Evolutionary conservation across 2,329 filamentous ascomycete species (phyloP), one percentile per base, ranked within the genome.

Genomic region (Penicillium decumbens): DNA sequence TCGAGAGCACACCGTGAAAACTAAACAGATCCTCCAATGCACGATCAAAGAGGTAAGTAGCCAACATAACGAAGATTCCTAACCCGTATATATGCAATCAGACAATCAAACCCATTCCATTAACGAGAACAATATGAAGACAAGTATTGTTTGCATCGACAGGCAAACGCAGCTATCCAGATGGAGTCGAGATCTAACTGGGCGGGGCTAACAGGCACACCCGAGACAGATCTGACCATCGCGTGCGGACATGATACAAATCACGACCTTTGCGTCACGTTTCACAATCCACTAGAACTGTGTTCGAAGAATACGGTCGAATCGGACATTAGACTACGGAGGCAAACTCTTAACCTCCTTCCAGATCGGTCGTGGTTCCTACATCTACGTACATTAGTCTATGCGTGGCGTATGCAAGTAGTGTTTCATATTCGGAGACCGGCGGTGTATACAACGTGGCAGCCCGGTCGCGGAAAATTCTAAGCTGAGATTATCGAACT

Each of bases 141-240:
- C 8, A 12, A 20, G 33, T 18, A 37, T 37, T 37, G 49, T 55
- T 55, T 57, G 52, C 56, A 45, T 54, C 33, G 37, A 27, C 13
- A 43, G 33, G 30, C 32, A 41, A 6, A 46, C 41, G 46, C 48
- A 48, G 53, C 15, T 35, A 43, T 38, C 50, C 47, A 15, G 15
- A 45, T 50, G 47, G 44, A 41, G 43, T 44, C 6, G n/a, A 12
- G n/a, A 15, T 41, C 3, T 28, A 3, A 40, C 48, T 48, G 39
- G 44, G 18, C 32, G 12, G 5, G 27, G 23, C 30, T n/a, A 20
- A 4, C 30, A 43, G 50, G 38, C 4, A 42, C 41, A 37, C 10
- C 53, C 44, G 50, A 53, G 50, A 53, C 47, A 18, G 33, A 37
- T 37, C 9, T 18, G 20, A 23, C 20, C 20, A 41, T 50, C 33